Evolutionary conservation across 345 rosid species (phyloP).

Genomic region (Heritiera fomes): DNA sequence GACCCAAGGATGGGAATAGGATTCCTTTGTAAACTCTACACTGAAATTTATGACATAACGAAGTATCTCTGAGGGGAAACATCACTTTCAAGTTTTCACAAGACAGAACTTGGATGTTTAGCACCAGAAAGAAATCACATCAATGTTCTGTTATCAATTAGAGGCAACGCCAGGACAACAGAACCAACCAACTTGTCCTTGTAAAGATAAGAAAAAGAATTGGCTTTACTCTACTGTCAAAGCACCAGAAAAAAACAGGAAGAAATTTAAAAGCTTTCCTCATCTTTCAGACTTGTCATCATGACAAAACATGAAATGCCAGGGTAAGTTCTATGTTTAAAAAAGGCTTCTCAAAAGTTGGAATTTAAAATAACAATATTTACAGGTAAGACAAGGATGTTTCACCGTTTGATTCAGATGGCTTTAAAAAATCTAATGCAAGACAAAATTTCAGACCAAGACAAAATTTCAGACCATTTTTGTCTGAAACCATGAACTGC

Average conservation of each 20-base stretch:
- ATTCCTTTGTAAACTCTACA: neutral
- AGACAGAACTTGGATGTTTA: neutral
- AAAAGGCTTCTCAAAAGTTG: neutral
- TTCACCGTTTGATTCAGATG: neutral
- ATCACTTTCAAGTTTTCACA: neutral
- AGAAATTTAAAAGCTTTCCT: conserved; percentile 10
- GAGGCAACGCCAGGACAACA: neutral
- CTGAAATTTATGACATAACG: neutral
- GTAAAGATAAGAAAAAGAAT: neutral
- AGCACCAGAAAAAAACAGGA: neutral
- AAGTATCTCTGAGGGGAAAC: neutral
- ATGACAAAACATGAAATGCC: neutral
- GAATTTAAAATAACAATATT: neutral
- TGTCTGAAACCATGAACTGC: neutral
- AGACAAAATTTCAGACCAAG: conserved; percentile 19
- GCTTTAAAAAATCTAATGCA: neutral
- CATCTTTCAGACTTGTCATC: conserved; percentile 12
- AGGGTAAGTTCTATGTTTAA: neutral
- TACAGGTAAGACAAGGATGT: conserved; percentile 5
- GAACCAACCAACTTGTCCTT: conserved; percentile 8
- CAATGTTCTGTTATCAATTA: neutral
- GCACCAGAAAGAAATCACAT: neutral
- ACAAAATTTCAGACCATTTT: conserved; percentile 16
- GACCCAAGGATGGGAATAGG: neutral
- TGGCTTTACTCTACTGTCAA: neutral